Percentiles rank a stretch among this genome's conserved stretches.
phyloP scores from a whole-genome alignment of 78 protist genomes.

The Salpingoeca rosetta region DNA sequence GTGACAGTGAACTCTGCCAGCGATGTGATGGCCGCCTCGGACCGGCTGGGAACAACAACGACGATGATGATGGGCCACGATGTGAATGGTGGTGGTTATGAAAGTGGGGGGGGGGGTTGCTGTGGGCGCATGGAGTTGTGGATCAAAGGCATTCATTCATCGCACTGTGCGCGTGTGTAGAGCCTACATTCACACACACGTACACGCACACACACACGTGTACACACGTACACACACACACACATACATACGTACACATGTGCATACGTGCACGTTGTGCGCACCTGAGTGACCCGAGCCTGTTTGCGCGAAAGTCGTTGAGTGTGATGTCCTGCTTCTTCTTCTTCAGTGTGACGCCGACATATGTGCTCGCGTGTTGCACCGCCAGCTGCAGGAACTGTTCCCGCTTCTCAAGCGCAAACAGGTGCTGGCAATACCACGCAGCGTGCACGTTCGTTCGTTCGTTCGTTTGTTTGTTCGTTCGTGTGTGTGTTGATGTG shows the following conservation, averaged over 20 bases:
- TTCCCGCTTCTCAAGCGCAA: constrained; percentile 1
- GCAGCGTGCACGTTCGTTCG: no score
- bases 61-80: neutral
- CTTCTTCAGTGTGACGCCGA: constrained; percentile 3
- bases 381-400: neutral
- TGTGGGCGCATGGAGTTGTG: neutral
- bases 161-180: no score
- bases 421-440: constrained; percentile 4
- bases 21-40: constrained; percentile 6
- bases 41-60: neutral
- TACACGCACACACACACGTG: no score
- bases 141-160: neutral
- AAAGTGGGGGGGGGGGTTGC: neutral
- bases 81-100: neutral
- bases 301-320: neutral
- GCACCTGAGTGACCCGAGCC: no score
- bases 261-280: no score
- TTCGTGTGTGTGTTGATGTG: no score
- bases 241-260: no score
- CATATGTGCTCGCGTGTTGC: neutral
- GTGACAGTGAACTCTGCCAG: constrained; percentile 9
- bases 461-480: no score
- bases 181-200: no score
- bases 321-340: neutral
- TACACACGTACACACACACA: no score